These are phyloP conservation scores for Xylariaceae sp. DNA, from an alignment of 2,329 filamentous ascomycete species.

Conservation along the genomic window DNA sequence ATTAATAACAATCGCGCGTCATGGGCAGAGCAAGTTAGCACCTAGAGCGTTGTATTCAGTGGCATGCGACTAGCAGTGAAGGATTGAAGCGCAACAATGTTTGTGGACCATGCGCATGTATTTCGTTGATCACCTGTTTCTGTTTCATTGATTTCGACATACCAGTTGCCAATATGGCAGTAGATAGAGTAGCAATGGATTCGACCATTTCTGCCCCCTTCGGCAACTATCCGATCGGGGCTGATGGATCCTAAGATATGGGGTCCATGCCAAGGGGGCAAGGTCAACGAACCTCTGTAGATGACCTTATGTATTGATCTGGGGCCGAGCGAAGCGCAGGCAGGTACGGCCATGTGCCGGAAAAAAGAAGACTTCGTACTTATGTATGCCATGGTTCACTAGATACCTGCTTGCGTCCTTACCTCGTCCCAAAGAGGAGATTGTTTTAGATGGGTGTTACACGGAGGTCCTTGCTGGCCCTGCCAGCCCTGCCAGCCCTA, in stretches of 20 bases:
- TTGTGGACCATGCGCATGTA: too few relatives aligned
- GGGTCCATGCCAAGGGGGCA: too few relatives aligned
- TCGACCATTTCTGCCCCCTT: conserved; percentile 10
- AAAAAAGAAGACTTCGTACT: conserved; percentile 14
- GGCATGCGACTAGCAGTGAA: conserved; percentile 6
- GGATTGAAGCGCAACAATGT: too few relatives aligned
- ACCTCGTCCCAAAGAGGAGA: too few relatives aligned
- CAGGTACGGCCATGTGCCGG: conserved; percentile 7
- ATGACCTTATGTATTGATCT: conserved; percentile 4
- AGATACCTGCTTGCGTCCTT: too few relatives aligned
- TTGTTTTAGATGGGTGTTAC: neutral
- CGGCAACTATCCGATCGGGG: conserved; percentile 15
- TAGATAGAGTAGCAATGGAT: conserved; percentile 5
- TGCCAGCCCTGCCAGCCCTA: neutral
- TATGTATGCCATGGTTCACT: too few relatives aligned
- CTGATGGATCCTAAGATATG: too few relatives aligned
- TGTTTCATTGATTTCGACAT: too few relatives aligned
- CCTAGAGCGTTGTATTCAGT: too few relatives aligned
- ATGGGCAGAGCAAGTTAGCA: conserved; percentile 1
- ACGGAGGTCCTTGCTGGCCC: neutral
- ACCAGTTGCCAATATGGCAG: conserved; percentile 16
- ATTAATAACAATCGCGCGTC: conserved; percentile 19
- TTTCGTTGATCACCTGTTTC: conserved; percentile 3
- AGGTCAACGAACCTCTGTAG: too few relatives aligned
- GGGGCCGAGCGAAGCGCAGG: neutral